Conservation (phyloP, 805 yeast species). For the Lipomyces mesembrius region DNA sequence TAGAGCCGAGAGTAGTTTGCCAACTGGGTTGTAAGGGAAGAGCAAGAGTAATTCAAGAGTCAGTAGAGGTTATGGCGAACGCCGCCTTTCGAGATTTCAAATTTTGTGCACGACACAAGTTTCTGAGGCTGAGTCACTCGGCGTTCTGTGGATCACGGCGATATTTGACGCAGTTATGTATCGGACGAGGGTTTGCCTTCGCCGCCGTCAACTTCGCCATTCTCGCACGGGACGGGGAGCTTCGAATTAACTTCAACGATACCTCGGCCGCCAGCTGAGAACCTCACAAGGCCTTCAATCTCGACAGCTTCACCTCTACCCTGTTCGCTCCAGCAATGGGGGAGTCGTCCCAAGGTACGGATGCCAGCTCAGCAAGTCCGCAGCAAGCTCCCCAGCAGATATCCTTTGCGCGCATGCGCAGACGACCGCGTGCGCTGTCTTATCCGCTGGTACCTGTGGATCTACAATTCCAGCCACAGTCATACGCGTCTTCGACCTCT, state of each 20-base stretch:
- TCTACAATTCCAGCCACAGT: conserved; percentile 14
- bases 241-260: background rate
- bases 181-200: background rate
- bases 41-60: too few relatives aligned
- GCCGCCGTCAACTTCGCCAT: background rate
- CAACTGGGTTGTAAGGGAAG: background rate
- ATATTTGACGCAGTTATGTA: background rate
- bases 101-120: background rate
- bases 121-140: background rate
- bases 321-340: conserved; percentile 8
- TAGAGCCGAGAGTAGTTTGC: background rate
- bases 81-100: background rate
- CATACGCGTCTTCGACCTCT: conserved; percentile 20
- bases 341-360: conserved; percentile 27
- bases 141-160: background rate
- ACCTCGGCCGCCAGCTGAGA: background rate
- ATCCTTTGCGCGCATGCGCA: conserved; percentile 7
- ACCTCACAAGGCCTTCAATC: background rate
- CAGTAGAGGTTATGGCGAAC: too few relatives aligned
- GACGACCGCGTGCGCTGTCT: conserved; percentile 34
- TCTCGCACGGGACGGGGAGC: background rate
- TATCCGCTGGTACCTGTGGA: conserved; percentile 31
- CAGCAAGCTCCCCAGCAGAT: conserved; percentile 3
- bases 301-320: background rate
- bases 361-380: background rate